These are phyloP conservation scores for Didymosphaeria variabile DNA, from an alignment of 2,329 filamentous ascomycete species.

Conservation along the genomic window DNA sequence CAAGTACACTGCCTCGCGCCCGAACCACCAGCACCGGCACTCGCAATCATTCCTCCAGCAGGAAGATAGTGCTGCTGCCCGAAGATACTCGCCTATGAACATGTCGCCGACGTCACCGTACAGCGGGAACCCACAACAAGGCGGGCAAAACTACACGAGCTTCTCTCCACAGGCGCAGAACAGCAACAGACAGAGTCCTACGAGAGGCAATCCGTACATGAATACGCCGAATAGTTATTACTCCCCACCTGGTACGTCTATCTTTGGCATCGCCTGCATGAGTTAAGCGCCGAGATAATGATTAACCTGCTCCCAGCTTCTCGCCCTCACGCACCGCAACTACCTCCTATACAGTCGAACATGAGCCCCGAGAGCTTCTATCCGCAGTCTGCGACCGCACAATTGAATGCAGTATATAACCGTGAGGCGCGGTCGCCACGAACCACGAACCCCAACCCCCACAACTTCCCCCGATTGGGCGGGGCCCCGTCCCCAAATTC, in stretches of 20 bases:
- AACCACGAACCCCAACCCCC: constrained; percentile 55
- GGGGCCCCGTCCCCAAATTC: constrained; percentile 86
- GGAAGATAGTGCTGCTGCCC: constrained; percentile 84
- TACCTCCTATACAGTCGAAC: constrained; percentile 79
- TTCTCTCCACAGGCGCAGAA: constrained; percentile 54
- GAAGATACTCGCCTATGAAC: constrained; percentile 97
- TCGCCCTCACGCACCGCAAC: constrained; percentile 69
- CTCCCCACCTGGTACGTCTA: constrained; percentile 63
- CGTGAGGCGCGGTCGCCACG: constrained; percentile 62
- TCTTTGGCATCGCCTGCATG: constrained; percentile 1
- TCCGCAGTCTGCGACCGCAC: constrained; percentile 72
- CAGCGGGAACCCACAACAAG: constrained; percentile 67
- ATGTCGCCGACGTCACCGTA: constrained; percentile 84
- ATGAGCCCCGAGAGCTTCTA: constrained; percentile 75
- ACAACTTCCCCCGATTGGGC: constrained; percentile 55
- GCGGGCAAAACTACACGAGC: constrained; percentile 51
- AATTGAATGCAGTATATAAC: constrained; percentile 73
- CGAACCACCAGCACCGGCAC: constrained; percentile 78
- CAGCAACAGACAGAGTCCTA: constrained; percentile 80
- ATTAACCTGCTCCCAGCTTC: constrained; percentile 45
- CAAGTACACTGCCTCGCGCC: constrained; percentile 80
- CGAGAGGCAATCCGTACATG: constrained; percentile 68
- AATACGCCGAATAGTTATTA: constrained; percentile 67
- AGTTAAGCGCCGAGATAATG: constrained; percentile 29
- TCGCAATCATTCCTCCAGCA: constrained; percentile 74